Percentiles rank a stretch among this genome's conserved stretches.
Conservation (phyloP, 169 alveolate species). For the Cryptosporidium sp. region DNA sequence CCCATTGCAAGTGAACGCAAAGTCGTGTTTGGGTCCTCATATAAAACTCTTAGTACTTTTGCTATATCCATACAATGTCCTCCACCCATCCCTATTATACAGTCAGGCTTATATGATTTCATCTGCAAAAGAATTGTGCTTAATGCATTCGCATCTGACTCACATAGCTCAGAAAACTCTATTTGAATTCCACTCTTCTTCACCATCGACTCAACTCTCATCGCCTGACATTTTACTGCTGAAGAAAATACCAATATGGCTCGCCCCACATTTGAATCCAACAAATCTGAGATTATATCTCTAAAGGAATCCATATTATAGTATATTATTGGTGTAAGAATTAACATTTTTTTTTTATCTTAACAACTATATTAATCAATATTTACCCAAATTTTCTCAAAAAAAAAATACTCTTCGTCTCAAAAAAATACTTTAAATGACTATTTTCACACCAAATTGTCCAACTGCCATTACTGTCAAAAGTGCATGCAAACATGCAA, state of each 20-base stretch:
- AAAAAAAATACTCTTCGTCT: background rate
- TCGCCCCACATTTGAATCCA: constrained; percentile 23
- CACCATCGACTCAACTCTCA: background rate
- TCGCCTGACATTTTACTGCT: constrained; percentile 32
- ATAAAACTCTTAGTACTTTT: constrained; percentile 49
- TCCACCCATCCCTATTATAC: constrained; percentile 69
- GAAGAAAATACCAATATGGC: constrained; percentile 20
- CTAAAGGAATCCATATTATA: constrained; percentile 52
- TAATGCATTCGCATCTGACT: constrained; percentile 63
- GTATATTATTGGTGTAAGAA: constrained; percentile 60
- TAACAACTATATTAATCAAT: background rate
- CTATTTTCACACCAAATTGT: background rate
- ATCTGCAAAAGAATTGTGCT: constrained; percentile 41
- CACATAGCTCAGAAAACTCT: constrained; percentile 51
- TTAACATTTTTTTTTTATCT: constrained; percentile 49
- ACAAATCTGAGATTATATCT: constrained; percentile 47
- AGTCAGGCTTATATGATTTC: constrained; percentile 57
- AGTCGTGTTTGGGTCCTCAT: constrained; percentile 62
- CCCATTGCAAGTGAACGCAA: constrained; percentile 56
- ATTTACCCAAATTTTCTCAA: background rate
- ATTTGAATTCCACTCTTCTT: background rate
- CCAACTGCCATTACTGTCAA: background rate
- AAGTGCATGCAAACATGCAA: constrained; percentile 18
- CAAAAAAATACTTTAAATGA: background rate
- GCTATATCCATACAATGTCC: constrained; percentile 74